Conservation (phyloP, 1,139 yeast species). For the Diutina rugosa region DNA sequence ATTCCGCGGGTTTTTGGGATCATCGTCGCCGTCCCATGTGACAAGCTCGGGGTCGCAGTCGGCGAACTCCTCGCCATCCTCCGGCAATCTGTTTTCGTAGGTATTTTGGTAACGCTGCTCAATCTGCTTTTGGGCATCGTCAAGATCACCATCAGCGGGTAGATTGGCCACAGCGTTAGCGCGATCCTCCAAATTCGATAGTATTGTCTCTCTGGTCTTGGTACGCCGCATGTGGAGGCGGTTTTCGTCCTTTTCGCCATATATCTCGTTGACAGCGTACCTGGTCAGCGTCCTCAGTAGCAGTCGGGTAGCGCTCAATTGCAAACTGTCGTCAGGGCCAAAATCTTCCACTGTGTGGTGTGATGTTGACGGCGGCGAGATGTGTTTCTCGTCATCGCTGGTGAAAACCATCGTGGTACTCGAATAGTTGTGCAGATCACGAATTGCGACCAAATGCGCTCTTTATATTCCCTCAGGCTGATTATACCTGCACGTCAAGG, state of each 20-base stretch:
- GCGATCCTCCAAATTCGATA: constrained; percentile 21
- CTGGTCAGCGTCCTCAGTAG: not conserved
- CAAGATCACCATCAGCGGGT: not conserved
- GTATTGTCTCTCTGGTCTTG: constrained; percentile 23
- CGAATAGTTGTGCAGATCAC: not conserved
- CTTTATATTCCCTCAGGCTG: not conserved
- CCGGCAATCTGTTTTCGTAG: constrained; percentile 26
- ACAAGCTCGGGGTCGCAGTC: constrained; percentile 49
- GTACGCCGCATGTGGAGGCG: constrained; percentile 23
- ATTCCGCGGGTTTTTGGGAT: constrained; percentile 49
- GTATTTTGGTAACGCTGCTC: constrained; percentile 11
- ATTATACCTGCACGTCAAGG: not conserved
- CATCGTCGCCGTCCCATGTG: constrained; percentile 53
- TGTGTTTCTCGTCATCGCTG: not conserved
- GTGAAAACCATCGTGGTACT: not conserved
- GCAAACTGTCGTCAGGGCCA: not conserved
- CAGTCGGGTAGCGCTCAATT: not conserved
- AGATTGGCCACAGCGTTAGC: constrained; percentile 5
- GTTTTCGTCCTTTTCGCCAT: constrained; percentile 18
- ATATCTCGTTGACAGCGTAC: constrained; percentile 8
- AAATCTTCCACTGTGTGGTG: not conserved
- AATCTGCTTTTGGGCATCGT: constrained; percentile 3
- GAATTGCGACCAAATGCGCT: not conserved
- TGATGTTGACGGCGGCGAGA: not conserved
- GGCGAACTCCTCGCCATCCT: constrained; percentile 33